A percentile compares a stretch with the other conserved stretches of the same genome.
Evolutionary conservation across 2,329 filamentous ascomycete genomes (phyloP).

Genomic region (Rugonectria rugulosa): DNA sequence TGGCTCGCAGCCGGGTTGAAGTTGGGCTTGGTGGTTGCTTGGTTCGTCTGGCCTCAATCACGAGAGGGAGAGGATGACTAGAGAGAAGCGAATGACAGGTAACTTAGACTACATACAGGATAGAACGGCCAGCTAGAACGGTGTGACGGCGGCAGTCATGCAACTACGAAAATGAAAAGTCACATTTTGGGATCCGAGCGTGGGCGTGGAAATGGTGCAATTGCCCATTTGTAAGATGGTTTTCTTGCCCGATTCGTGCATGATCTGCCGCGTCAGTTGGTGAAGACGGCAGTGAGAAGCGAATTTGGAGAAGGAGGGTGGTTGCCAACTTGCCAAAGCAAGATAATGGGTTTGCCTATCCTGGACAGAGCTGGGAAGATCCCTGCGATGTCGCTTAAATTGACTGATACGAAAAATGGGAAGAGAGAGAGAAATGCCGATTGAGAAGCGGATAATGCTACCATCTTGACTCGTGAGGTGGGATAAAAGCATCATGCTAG

Average conservation of each 20-base stretch:
- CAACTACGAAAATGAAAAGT: too few species aligned
- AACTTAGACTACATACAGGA: too few species aligned
- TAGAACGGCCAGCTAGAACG: too few species aligned
- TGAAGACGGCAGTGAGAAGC: too few species aligned
- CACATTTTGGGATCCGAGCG: too few species aligned
- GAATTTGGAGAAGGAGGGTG: too few species aligned
- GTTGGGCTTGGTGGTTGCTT: slow-evolving; percentile 61
- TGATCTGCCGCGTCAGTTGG: slow-evolving; percentile 7
- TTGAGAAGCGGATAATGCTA: not conserved
- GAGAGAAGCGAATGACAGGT: slow-evolving; percentile 19
- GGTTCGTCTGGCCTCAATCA: slow-evolving; percentile 72
- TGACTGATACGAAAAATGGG: not conserved
- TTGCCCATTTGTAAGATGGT: not conserved
- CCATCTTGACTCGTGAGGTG: not conserved
- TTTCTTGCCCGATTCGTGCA: slow-evolving; percentile 14
- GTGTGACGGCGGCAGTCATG: too few species aligned
- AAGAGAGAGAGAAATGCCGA: not conserved
- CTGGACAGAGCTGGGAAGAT: slow-evolving; percentile 4
- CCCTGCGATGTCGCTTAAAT: slow-evolving; percentile 16
- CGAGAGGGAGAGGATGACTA: too few species aligned
- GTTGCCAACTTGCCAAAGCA: too few species aligned
- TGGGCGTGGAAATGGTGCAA: not conserved
- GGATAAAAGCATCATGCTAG: not conserved
- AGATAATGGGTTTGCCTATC: not conserved
- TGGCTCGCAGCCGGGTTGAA: slow-evolving; percentile 68